These are phyloP conservation scores for Dalbergia cochinchinensis DNA, from an alignment of 306 rosid genomes.

Conservation along the genomic window DNA sequence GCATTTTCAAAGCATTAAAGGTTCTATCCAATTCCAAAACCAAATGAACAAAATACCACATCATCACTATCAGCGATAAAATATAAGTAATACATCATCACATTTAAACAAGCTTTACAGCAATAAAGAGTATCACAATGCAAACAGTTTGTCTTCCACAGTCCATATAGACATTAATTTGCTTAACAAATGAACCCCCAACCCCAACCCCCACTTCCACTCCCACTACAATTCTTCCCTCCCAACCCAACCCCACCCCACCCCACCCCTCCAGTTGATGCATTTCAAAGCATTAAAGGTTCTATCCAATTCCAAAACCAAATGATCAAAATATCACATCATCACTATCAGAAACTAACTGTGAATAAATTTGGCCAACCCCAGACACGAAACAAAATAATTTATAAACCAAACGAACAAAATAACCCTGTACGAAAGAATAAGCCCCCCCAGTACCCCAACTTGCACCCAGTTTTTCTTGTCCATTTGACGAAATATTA, in stretches of 20 bases:
- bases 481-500: constrained; percentile 9
- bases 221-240: not conserved
- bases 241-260: not conserved
- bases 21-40: constrained; percentile 35
- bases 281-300: constrained; percentile 28
- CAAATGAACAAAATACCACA: constrained; percentile 44
- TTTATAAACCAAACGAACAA: constrained; percentile 52
- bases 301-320: constrained; percentile 37
- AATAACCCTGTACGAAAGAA: constrained; percentile 55
- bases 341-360: constrained; percentile 27
- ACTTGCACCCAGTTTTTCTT: constrained; percentile 5
- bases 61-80: not conserved
- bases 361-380: constrained; percentile 43
- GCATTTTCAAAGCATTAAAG: constrained; percentile 26
- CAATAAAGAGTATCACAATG: constrained; percentile 47
- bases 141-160: constrained; percentile 36
- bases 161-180: constrained; percentile 2
- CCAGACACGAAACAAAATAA: constrained; percentile 46
- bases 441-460: constrained; percentile 34
- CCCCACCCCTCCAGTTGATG: not conserved
- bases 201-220: not conserved
- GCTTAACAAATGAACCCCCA: constrained; percentile 10
- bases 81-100: constrained; percentile 39
- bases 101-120: constrained; percentile 51
- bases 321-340: constrained; percentile 38